These are phyloP conservation scores for Salix purpurea DNA, from an alignment of 345 rosid genomes.

Conservation along the genomic window DNA sequence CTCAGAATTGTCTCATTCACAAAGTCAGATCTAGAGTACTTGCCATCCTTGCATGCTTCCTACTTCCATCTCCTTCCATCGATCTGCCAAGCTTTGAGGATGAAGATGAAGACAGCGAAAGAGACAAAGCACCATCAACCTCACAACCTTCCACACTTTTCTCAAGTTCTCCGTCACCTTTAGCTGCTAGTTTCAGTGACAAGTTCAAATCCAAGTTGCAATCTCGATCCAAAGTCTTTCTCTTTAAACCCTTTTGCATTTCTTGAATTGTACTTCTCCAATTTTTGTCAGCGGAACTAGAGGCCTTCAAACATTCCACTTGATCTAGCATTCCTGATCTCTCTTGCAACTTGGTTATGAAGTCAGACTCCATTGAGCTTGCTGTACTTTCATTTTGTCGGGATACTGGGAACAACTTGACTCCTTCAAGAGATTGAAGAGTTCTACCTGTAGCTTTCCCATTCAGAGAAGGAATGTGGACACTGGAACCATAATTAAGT, in stretches of 20 bases:
- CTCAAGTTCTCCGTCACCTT: constrained; percentile 8
- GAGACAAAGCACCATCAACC: constrained; percentile 46
- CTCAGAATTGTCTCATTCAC: constrained; percentile 62
- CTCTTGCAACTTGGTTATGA: constrained; percentile 10
- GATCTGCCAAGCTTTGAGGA: constrained; percentile 38
- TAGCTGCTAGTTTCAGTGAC: constrained; percentile 44
- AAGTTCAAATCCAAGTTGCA: constrained; percentile 59
- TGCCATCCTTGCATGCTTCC: constrained; percentile 34
- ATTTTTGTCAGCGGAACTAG: neutral
- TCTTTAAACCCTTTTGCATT: constrained; percentile 27
- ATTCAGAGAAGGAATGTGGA: constrained; percentile 8
- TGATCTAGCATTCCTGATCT: constrained; percentile 20
- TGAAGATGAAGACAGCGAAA: constrained; percentile 55
- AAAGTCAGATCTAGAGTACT: constrained; percentile 88
- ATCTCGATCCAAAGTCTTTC: constrained; percentile 37
- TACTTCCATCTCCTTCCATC: constrained; percentile 30
- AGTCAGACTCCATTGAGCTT: constrained; percentile 18
- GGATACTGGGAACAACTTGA: constrained; percentile 28
- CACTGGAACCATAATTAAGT: constrained; percentile 24
- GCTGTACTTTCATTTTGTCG: constrained; percentile 20
- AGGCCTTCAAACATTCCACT: constrained; percentile 1
- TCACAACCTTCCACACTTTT: constrained; percentile 11
- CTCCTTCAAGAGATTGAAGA: constrained; percentile 30
- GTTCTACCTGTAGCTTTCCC: constrained; percentile 14
- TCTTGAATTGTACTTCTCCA: constrained; percentile 16